Evolutionary conservation across 306 rosid species (phyloP), one percentile per base, ranked within the genome.

Genomic region (Quercus dentata): DNA sequence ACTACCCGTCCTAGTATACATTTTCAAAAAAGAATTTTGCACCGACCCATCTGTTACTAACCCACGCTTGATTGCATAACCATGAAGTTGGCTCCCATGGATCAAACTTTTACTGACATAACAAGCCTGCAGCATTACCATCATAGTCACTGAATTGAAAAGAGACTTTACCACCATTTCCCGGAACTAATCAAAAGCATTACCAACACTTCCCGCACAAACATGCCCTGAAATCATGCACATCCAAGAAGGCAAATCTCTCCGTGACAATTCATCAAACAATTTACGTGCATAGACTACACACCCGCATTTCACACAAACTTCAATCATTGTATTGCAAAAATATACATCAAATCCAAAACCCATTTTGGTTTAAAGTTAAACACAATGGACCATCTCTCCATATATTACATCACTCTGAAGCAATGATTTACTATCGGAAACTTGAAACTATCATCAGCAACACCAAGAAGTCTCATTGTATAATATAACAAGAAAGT

Each of bases 241-340:
- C 3, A 90, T 87, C 94, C 90, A 90, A 10, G 91, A 82, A 70
- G 84, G 87, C 80, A 84, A 87, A 67, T 90, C 88, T 76, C 30
- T 28, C 30, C 30, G 30, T 28, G 30, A 28, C 31, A 30, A 30
- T 30, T 30, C 83, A 78, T 86, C 94, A 67, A 87, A 84, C 87
- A 87, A 0, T 0, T 69, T 54, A 21, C 81, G 87, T 6, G 87
- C 90, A 21, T 41, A 9, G 25, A 21, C 56, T 15, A 73, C 0
- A 19, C 55, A 41, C 46, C 81, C 76, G 55, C 90, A 86, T 82
- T 86, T 86, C 78, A 62, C 85, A 73, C 82, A 88, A 21, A 71
- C 77, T 15, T 80, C 84, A 74, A 84, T 76, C 91, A 86, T 86
- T 23, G 90, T 86, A 54, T 88, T 88, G 46, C 89, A 82, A 72